Evolutionary conservation across 257 asterid species (phyloP).

Genomic region (Linaria vulgaris): DNA sequence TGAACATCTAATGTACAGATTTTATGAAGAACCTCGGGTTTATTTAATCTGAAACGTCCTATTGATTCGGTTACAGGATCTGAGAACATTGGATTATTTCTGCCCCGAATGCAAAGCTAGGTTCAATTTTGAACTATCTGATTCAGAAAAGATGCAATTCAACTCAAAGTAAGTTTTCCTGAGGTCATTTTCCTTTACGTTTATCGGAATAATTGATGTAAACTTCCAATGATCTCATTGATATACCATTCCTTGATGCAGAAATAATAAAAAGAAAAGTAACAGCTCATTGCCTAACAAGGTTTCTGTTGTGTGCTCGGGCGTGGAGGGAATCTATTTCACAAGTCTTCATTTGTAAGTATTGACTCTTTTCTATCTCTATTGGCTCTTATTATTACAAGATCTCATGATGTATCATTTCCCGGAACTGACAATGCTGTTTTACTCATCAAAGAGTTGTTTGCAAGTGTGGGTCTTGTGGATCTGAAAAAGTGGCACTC

Average conservation of each 20-base stretch:
- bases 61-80: conserved; percentile 52
- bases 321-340: conserved; percentile 87
- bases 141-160: conserved; percentile 62
- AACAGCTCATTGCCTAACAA: conserved; percentile 62
- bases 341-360: conserved; percentile 96
- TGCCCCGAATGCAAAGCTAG: conserved; percentile 99
- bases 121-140: conserved; percentile 92
- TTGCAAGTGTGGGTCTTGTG: conserved; percentile 96
- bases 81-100: conserved; percentile 63
- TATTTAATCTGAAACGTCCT: conserved; percentile 19
- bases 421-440: conserved; percentile 23
- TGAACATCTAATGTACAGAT: conserved; percentile 18
- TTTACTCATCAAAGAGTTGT: conserved; percentile 63
- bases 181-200: conserved; percentile 5
- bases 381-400: conserved; percentile 12
- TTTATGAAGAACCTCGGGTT: conserved; percentile 13
- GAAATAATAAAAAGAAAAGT: conserved; percentile 62
- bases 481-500: conserved; percentile 83
- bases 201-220: conserved; percentile 10
- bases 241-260: conserved; percentile 39
- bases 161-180: conserved; percentile 63
- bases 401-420: conserved; percentile 14
- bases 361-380: conserved; percentile 22
- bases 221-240: conserved; percentile 22
- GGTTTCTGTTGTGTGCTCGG: conserved; percentile 80